These are phyloP conservation scores for Brassica rapa DNA, from an alignment of 345 rosid genomes.

Conservation along the genomic window DNA sequence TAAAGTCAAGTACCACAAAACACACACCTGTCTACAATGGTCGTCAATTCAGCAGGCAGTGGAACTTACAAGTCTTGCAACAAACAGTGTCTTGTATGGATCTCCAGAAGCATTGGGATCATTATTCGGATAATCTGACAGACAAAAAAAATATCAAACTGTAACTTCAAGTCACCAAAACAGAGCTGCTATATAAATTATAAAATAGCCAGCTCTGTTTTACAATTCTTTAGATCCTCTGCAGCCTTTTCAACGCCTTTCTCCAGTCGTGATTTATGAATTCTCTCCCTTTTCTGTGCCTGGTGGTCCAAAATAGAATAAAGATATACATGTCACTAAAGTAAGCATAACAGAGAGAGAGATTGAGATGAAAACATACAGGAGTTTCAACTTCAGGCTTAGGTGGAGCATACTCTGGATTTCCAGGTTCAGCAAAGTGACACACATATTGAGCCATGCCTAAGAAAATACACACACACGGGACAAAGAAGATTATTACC, in stretches of 20 bases:
- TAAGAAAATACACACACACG: conserved; percentile 27
- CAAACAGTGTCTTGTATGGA: conserved; percentile 96
- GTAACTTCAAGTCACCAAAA: conserved; percentile 11
- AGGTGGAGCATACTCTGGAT: conserved; percentile 89
- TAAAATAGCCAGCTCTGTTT: neutral
- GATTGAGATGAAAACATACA: conserved; percentile 48
- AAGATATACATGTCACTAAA: neutral
- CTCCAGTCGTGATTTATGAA: conserved; percentile 73
- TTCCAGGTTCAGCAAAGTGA: conserved; percentile 84
- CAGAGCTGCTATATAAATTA: conserved; percentile 8
- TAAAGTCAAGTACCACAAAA: conserved; percentile 18
- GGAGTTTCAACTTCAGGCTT: conserved; percentile 76
- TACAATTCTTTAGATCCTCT: conserved; percentile 79
- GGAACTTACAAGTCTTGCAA: conserved; percentile 84
- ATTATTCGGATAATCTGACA: conserved; percentile 80
- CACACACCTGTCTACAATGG: conserved; percentile 4
- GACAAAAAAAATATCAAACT: conserved; percentile 7
- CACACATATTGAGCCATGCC: conserved; percentile 91
- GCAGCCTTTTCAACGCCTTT: conserved; percentile 86
- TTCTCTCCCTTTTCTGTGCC: conserved; percentile 76
- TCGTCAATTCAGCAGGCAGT: conserved; percentile 6
- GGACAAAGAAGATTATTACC: neutral
- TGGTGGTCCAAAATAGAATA: conserved; percentile 28
- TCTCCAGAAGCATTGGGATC: conserved; percentile 89
- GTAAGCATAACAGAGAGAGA: neutral